phyloP scores from a whole-genome alignment of 495 filamentous ascomycete species.

The Cryomyces antarcticus region DNA sequence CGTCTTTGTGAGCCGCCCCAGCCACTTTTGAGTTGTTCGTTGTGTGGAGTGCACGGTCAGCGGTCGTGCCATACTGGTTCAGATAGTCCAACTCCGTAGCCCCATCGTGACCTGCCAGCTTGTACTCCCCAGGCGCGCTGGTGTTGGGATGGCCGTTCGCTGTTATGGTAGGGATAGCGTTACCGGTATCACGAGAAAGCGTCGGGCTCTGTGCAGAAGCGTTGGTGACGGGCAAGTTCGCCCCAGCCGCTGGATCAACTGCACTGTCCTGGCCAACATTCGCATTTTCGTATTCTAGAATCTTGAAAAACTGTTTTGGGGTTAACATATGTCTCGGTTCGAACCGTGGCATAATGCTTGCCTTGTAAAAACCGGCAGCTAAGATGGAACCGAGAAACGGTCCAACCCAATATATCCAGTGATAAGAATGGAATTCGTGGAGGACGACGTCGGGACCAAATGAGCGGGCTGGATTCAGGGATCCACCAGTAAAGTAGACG shows the following conservation, averaged over 20 bases:
- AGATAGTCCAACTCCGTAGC: no score
- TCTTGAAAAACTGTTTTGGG: conserved; percentile 38
- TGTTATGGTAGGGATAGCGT: no score
- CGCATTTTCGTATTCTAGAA: conserved; percentile 16
- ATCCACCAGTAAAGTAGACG: conserved; percentile 52
- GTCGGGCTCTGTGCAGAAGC: background rate
- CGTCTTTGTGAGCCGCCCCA: background rate
- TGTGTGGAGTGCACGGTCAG: no score
- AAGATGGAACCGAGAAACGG: conserved; percentile 13
- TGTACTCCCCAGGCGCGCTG: no score
- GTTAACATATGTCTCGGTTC: no score
- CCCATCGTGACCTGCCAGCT: no score
- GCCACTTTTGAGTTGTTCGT: no score
- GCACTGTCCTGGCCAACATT: conserved; percentile 21
- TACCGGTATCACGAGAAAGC: no score
- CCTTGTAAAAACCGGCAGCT: conserved; percentile 38
- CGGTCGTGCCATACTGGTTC: no score
- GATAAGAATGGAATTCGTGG: conserved; percentile 38
- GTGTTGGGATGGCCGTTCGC: no score
- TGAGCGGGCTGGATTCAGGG: conserved; percentile 51
- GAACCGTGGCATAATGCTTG: no score
- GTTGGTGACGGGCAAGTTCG: background rate
- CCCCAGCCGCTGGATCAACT: background rate
- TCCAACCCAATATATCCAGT: conserved; percentile 36
- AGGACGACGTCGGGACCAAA: conserved; percentile 52